phyloP scores from a whole-genome alignment of 805 yeast species.

The Lipomyces kockii region DNA sequence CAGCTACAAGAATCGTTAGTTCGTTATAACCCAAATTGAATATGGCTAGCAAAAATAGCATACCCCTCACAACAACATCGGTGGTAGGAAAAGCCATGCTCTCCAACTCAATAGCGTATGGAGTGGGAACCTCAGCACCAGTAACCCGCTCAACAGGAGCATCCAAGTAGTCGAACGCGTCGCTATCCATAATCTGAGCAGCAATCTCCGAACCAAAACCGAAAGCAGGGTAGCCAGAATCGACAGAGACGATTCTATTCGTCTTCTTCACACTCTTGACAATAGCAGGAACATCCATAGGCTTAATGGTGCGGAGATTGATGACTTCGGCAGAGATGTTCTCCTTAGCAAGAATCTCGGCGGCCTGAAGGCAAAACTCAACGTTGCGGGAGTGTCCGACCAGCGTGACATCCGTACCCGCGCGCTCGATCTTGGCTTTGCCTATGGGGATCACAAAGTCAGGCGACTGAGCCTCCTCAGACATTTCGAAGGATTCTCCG shows the following conservation, averaged over 20 bases:
- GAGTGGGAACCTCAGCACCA: slow-evolving; percentile 99
- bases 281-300: slow-evolving; percentile 87
- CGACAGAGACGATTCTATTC: slow-evolving; percentile 93
- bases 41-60: slow-evolving; percentile 40
- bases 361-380: slow-evolving; percentile 83
- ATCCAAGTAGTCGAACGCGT: slow-evolving; percentile 96
- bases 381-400: slow-evolving; percentile 94
- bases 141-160: slow-evolving; percentile 99
- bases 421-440: slow-evolving; percentile 92
- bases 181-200: slow-evolving; percentile 98
- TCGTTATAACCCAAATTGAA: neutral
- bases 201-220: slow-evolving; percentile 98
- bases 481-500: slow-evolving; percentile 86
- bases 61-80: slow-evolving; percentile 79
- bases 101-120: slow-evolving; percentile 94
- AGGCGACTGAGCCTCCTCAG: slow-evolving; percentile 85
- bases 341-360: slow-evolving; percentile 80
- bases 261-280: slow-evolving; percentile 92
- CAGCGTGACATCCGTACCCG: slow-evolving; percentile 87
- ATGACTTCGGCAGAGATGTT: slow-evolving; percentile 89
- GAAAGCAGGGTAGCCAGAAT: slow-evolving; percentile 96
- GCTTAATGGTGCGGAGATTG: slow-evolving; percentile 96
- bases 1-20: slow-evolving; percentile 36
- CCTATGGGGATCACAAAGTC: slow-evolving; percentile 94
- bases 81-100: slow-evolving; percentile 98